These are phyloP conservation scores for Globisporangium yorkense DNA, from an alignment of 352 stramenopile species.

Conservation along the genomic window DNA sequence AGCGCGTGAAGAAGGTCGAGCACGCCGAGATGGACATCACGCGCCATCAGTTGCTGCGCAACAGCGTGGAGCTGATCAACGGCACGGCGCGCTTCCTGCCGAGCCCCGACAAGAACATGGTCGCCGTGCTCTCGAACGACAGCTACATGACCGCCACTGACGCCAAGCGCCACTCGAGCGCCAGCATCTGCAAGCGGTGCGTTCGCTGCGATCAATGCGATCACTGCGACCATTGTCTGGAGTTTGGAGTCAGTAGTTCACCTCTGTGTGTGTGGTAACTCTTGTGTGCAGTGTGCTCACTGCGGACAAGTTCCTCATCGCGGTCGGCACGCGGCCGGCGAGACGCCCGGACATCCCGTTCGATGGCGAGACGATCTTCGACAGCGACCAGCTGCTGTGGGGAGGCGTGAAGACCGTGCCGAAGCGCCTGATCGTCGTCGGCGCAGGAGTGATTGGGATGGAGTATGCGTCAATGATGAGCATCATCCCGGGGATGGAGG, in stretches of 20 bases:
- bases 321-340: slow-evolving; percentile 79
- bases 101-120: slow-evolving; percentile 59
- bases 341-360: slow-evolving; percentile 80
- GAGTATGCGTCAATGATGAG: slow-evolving; percentile 91
- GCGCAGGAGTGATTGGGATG: slow-evolving; percentile 88
- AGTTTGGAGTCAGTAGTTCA: neutral
- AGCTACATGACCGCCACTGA: slow-evolving; percentile 75
- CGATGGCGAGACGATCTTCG: slow-evolving; percentile 82
- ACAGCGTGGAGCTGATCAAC: slow-evolving; percentile 74
- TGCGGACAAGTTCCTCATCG: slow-evolving; percentile 82
- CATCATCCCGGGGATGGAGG: slow-evolving; percentile 85
- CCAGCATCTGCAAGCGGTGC: slow-evolving; percentile 83
- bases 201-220: neutral
- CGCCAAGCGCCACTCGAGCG: slow-evolving; percentile 58
- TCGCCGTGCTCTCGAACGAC: slow-evolving; percentile 83
- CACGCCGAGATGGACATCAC: slow-evolving; percentile 82
- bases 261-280: too few relatives aligned
- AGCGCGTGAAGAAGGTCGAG: slow-evolving; percentile 81
- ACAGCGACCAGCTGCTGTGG: slow-evolving; percentile 85
- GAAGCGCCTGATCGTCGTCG: slow-evolving; percentile 76
- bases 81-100: slow-evolving; percentile 76
- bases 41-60: slow-evolving; percentile 76
- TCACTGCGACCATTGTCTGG: neutral
- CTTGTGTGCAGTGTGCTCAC: slow-evolving; percentile 51
- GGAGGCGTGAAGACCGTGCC: slow-evolving; percentile 64